phyloP scores from a whole-genome alignment of 306 rosid genomes.

The Abrus precatorius region DNA sequence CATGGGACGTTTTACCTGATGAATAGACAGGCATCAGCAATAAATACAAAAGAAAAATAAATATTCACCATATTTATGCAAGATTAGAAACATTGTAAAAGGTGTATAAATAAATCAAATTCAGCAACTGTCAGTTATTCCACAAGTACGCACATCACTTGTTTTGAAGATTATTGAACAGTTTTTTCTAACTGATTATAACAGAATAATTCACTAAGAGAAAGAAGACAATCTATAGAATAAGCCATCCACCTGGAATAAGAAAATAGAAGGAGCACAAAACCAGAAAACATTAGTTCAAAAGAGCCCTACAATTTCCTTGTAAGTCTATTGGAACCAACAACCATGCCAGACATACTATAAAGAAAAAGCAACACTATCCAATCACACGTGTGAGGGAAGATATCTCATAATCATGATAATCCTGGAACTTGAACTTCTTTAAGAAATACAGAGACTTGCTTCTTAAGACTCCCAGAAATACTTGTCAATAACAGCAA shows the following conservation, averaged over 20 bases:
- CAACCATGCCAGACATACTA: background rate
- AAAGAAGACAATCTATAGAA: background rate
- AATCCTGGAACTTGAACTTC: background rate
- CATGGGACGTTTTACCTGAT: conserved; percentile 64
- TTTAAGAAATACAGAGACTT: background rate
- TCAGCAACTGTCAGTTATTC: conserved; percentile 6
- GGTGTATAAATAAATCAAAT: conserved; percentile 22
- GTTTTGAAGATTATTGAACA: background rate
- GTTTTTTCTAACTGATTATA: background rate
- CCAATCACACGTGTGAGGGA: background rate
- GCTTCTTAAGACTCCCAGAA: background rate
- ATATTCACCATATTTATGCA: conserved; percentile 26
- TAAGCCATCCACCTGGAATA: background rate
- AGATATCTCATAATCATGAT: background rate
- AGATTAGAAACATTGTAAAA: conserved; percentile 26
- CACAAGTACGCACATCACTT: conserved; percentile 13
- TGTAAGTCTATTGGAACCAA: background rate
- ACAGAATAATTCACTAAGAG: background rate
- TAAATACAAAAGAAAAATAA: conserved; percentile 23
- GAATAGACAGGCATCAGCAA: conserved; percentile 42
- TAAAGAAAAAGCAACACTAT: background rate
- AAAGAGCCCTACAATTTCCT: background rate
- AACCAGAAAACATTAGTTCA: background rate
- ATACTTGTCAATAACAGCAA: background rate
- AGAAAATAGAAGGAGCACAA: background rate